Evolutionary conservation across 768 basidiomycete species (phyloP), one percentile per base, ranked within the genome.

Genomic region (Pleurotus cornucopiae): DNA sequence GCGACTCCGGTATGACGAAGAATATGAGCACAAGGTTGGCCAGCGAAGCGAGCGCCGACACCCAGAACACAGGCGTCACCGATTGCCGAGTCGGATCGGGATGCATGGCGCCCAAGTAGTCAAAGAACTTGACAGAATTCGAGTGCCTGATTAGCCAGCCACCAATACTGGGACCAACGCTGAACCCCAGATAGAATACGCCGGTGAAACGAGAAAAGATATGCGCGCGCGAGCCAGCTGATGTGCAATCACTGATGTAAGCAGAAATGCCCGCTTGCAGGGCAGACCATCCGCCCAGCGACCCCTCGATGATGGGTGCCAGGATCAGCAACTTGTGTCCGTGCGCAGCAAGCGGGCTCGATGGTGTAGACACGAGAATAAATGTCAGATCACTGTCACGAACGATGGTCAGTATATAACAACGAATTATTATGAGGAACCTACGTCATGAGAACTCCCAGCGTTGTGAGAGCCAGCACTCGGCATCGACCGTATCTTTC

Each of bases 171-270:
- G 94, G 94, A 0, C 94, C 94, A 5, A 88, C 62, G 3, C 86
- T 81, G 62, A 91, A 78, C 26, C 94, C 94, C 25, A 88, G 63
- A 70, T 84, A 91, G 58, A 87, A 78, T 5, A 91, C 81, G 2
- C 94, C 94, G 6, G 81, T 76, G 67, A 94, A 86, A 13, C 85
- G 77, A n/a, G 84, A 83, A 68, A 86, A 86, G 23, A 86, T 82
- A 40, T 82, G 77, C 1, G 91, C 81, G 41, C 90, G 83, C 6
- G 91, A 91, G 43, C 90, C 91, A 44, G 83, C 76, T n/a, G 88
- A 88, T 2, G 91, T 93, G 64, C 89, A 91, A 63, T 94, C 91
- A 37, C 87, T 86, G 51, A 93, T 75, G 63, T 92, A 93, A 3
- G 94, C 89, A 12, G 87, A 83, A n/a, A 84, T 84, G 0, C 87